Conservation (phyloP, 345 rosid genomes). For the Eutrema heterophyllum region DNA sequence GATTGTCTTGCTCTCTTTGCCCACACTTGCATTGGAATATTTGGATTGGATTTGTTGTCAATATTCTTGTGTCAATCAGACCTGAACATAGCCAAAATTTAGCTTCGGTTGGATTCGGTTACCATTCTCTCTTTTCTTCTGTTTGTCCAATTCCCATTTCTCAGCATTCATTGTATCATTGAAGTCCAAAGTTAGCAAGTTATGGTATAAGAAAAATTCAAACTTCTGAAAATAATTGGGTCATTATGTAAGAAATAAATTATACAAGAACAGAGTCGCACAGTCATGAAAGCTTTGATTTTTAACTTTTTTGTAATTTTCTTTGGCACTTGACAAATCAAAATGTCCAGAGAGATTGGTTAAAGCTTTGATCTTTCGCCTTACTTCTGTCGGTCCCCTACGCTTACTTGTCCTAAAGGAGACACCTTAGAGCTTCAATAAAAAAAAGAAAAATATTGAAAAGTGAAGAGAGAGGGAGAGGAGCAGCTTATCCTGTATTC, state of each 20-base stretch:
- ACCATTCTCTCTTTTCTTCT: neutral
- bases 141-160: neutral
- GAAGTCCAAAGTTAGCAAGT: neutral
- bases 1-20: neutral
- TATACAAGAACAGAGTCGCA: neutral
- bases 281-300: neutral
- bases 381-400: neutral
- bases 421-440: slow-evolving; percentile 38
- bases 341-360: slow-evolving; percentile 15
- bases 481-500: slow-evolving; percentile 65
- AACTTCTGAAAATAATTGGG: neutral
- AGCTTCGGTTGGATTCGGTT: neutral
- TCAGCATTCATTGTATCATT: neutral
- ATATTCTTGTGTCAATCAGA: too few species aligned
- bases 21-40: neutral
- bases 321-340: neutral
- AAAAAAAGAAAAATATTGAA: too few species aligned
- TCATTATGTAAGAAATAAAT: neutral
- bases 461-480: too few species aligned
- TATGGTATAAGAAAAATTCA: too few species aligned
- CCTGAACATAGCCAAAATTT: neutral
- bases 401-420: slow-evolving; percentile 21
- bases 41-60: neutral
- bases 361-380: slow-evolving; percentile 6
- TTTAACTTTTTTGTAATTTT: neutral